Percentiles rank a stretch among this genome's conserved stretches.
phyloP scores from a whole-genome alignment of 2,329 filamentous ascomycete species.

The Hortaea werneckii region DNA sequence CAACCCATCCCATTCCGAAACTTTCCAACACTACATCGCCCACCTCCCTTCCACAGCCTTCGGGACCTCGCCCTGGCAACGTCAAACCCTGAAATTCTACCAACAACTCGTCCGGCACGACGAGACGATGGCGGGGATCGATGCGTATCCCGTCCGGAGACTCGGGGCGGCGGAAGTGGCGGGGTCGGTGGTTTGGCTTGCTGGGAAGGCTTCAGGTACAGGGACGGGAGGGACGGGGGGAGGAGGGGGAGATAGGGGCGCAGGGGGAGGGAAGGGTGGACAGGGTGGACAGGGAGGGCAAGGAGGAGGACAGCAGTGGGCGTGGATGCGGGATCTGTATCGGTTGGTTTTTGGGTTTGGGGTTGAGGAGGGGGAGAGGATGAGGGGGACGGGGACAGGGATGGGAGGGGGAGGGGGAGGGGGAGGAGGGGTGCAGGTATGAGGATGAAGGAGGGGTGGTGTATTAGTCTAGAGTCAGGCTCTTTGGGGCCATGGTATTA shows the following conservation, averaged over 20 bases:
- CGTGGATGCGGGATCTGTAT: conserved; percentile 74
- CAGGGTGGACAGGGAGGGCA: no score
- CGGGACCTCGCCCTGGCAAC: conserved; percentile 60
- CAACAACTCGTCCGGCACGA: conserved; percentile 70
- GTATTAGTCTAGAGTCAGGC: no score
- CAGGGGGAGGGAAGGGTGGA: no score
- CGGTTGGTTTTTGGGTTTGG: conserved; percentile 75
- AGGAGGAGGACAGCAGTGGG: conserved; percentile 58
- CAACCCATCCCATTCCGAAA: no score
- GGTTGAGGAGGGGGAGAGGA: conserved; percentile 56
- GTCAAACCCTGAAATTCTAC: conserved; percentile 64
- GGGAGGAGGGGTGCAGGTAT: no score
- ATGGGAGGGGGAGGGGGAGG: no score
- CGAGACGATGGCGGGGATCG: conserved; percentile 49
- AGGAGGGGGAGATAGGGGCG: no score
- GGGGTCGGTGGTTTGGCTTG: conserved; percentile 69
- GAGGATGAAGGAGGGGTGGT: no score
- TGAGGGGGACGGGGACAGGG: no score
- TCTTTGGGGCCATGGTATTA: no score
- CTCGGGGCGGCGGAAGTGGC: conserved; percentile 66
- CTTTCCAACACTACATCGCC: conserved; percentile 50
- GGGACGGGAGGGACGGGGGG: no score
- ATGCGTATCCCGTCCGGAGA: conserved; percentile 49
- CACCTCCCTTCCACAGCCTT: conserved; percentile 69
- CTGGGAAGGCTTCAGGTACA: not conserved